A percentile compares a stretch with the other conserved stretches of the same genome.
Conservation (phyloP, 140 eudicot genomes). For the Anethum foeniculum region DNA sequence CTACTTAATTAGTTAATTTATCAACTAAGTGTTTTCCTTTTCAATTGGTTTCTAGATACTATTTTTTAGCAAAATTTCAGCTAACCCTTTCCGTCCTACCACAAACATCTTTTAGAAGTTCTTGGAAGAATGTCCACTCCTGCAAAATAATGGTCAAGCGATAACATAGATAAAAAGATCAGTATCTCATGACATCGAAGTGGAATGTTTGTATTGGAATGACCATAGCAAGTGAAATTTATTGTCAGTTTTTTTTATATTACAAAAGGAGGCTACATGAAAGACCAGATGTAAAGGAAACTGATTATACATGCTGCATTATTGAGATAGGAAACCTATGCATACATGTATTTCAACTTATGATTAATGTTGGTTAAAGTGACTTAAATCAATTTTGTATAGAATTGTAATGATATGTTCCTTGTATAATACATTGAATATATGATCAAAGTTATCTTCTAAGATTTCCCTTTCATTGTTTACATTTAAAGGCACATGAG, state of each 20-base stretch:
- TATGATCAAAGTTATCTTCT: background rate
- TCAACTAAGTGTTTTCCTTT: background rate
- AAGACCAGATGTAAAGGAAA: background rate
- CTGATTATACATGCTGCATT: background rate
- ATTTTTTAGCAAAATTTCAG: background rate
- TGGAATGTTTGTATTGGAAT: background rate
- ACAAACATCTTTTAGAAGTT: background rate
- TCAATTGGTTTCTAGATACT: background rate
- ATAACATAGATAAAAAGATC: background rate
- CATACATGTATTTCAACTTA: background rate
- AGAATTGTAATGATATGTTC: background rate
- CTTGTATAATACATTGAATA: background rate
- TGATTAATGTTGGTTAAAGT: background rate
- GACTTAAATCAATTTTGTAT: background rate
- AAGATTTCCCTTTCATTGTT: background rate
- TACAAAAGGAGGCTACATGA: background rate
- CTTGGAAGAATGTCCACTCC: background rate
- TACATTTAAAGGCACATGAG: constrained; percentile 29
- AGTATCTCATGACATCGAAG: background rate
- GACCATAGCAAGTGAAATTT: background rate
- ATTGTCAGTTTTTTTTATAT: background rate
- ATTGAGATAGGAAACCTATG: no score
- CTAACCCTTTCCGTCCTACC: background rate
- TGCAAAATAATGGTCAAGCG: background rate
- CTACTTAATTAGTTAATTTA: no score